Base-by-base conservation (phyloP, 768 basidiomycete species). In the Tricholoma terreum region DNA sequence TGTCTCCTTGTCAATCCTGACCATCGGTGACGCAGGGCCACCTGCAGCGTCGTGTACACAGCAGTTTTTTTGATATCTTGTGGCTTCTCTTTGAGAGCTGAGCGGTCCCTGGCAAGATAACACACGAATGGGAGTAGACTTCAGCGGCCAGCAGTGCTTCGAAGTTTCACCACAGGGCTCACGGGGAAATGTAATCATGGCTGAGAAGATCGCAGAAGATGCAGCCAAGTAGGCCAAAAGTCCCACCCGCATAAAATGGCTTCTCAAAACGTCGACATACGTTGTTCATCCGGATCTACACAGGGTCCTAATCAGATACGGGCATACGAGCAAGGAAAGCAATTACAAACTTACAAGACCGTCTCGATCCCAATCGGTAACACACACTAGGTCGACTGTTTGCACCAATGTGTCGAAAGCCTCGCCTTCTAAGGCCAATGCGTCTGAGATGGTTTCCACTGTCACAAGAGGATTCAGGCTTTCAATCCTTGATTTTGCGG, bases 161-260 rank as follows among this genome's bases (percentile, higher is more conserved):
- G 48, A 45, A n/a, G 42, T 55, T 30, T 35, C 30, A 55, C 19
- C 42, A 54, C 56, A 56, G 49, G 22, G 71, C 94, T 74, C 73
- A 95, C 96, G 87, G 84, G 46, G 86, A 75, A 60, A 97, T 84
- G 70, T 89, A 93, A 59, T 94, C 87, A 65, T 97, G 96, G 55
- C 83, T 79, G 56, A 94, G 77, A 55, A 99, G 79, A 69, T 98
- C 95, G 60, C 92, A 93, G 68, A 98, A 97, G 65, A 97, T 92
- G 73, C 93, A 99, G 14, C 96, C 96, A 46, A 86, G 75, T 58
- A 95, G 77, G 19, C 96, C 96, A 69, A 93, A 95, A 14, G 90
- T 88, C 10, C 92, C 92, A 1, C 94, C 94, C n/a, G 88, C 85
- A 65, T 97, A 98, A 69, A 98, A 88, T 6, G 91, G 87, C 60